A percentile compares a stretch with the other conserved stretches of the same genome.
Evolutionary conservation across 1,284 basidiomycete species (phyloP).

Genomic region (Puccinia hordei): DNA sequence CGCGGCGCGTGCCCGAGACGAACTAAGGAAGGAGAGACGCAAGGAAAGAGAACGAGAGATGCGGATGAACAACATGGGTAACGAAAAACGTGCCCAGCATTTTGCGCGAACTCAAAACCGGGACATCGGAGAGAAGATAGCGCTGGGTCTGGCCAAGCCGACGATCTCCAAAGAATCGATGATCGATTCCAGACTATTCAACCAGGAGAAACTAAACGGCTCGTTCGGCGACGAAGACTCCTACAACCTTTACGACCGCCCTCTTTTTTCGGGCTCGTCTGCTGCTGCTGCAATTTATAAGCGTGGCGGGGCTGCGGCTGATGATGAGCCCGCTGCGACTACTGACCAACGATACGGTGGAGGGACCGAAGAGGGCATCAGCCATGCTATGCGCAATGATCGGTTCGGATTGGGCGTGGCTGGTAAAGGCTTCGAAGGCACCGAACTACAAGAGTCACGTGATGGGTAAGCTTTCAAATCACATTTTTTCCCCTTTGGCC

Average conservation of each 20-base stretch:
- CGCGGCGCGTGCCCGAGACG: slow-evolving; percentile 79
- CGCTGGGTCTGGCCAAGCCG: slow-evolving; percentile 94
- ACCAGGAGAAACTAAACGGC: slow-evolving; percentile 80
- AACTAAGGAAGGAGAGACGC: slow-evolving; percentile 87
- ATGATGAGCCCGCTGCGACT: slow-evolving; percentile 68
- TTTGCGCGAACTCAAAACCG: slow-evolving; percentile 93
- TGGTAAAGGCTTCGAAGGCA: slow-evolving; percentile 82
- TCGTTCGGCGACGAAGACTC: slow-evolving; percentile 88
- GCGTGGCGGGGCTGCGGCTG: slow-evolving; percentile 67
- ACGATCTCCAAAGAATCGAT: slow-evolving; percentile 91
- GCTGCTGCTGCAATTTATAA: slow-evolving; percentile 98
- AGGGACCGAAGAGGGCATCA: slow-evolving; percentile 90
- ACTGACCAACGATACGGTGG: slow-evolving; percentile 77
- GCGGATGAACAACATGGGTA: slow-evolving; percentile 99
- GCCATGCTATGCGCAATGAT: slow-evolving; percentile 85
- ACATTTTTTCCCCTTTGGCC: background rate
- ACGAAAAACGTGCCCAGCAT: slow-evolving; percentile 91
- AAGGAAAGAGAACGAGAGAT: slow-evolving; percentile 93
- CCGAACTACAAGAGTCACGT: slow-evolving; percentile 74
- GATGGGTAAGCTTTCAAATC: slow-evolving; percentile 53
- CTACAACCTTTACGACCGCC: slow-evolving; percentile 91
- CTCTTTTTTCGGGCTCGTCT: slow-evolving; percentile 90
- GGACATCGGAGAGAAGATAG: slow-evolving; percentile 98
- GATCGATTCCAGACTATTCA: slow-evolving; percentile 95
- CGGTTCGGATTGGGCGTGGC: slow-evolving; percentile 83